Evolutionary conservation across 1,284 basidiomycete genomes (phyloP).

Genomic region (Rhodotorula glutinis): DNA sequence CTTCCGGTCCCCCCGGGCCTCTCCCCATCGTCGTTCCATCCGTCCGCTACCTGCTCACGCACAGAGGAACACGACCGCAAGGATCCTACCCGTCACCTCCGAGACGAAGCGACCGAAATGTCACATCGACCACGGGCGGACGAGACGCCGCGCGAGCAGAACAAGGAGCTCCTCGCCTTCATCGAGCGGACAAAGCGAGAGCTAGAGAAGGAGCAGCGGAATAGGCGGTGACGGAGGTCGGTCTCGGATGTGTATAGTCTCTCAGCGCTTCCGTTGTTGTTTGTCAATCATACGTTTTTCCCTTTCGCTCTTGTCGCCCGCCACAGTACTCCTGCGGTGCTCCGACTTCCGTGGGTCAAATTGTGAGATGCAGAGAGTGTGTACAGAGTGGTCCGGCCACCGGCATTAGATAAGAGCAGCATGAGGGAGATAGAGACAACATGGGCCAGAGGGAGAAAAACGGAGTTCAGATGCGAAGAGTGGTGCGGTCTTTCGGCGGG

Average conservation of each 20-base stretch:
- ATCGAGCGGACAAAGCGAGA: conserved; percentile 21
- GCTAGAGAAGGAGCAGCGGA: conserved; percentile 3
- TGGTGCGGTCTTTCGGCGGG: neutral
- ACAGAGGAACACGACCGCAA: conserved; percentile 20
- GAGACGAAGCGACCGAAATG: neutral
- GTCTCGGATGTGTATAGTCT: neutral
- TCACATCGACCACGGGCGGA: conserved; percentile 17
- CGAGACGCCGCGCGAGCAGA: conserved; percentile 22
- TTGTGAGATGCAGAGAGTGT: too few relatives aligned
- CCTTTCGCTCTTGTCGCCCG: conserved; percentile 10
- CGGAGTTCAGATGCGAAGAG: neutral
- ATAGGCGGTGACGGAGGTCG: neutral
- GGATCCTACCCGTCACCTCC: conserved; percentile 14
- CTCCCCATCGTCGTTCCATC: neutral
- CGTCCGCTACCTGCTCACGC: neutral
- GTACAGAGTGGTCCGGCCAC: too few relatives aligned
- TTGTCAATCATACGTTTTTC: conserved; percentile 29
- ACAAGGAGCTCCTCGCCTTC: conserved; percentile 16
- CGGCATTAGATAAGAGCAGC: too few relatives aligned
- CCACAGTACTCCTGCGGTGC: too few relatives aligned
- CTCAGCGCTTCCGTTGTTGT: conserved; percentile 2
- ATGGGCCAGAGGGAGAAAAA: too few relatives aligned
- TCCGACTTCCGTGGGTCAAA: too few relatives aligned
- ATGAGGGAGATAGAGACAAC: too few relatives aligned
- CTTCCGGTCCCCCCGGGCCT: neutral